Evolutionary conservation across 176 grass and related monocot genomes (phyloP).

Genomic region (Carex littledalei): DNA sequence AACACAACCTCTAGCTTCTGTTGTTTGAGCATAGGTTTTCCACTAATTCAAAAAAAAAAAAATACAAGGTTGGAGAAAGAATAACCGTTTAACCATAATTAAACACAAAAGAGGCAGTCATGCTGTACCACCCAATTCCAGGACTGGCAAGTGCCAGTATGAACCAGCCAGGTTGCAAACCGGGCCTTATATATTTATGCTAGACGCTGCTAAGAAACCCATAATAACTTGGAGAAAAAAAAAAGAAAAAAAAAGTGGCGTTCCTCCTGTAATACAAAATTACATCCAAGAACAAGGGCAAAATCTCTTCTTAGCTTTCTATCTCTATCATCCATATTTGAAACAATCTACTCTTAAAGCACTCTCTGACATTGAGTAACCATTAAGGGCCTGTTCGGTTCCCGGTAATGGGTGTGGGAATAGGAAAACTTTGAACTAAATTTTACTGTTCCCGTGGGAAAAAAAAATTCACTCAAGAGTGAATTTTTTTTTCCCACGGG

Average conservation of each 20-base stretch:
- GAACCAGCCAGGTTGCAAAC: background rate
- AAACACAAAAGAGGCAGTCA: background rate
- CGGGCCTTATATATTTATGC: background rate
- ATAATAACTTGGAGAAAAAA: background rate
- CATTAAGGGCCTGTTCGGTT: too few species aligned
- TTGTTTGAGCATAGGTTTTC: background rate
- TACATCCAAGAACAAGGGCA: background rate
- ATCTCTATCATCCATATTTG: slow-evolving; percentile 1
- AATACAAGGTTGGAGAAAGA: too few species aligned
- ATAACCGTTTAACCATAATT: background rate
- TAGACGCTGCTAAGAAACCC: background rate
- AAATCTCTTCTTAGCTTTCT: slow-evolving; percentile 6
- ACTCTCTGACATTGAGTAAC: background rate
- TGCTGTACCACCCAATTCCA: background rate
- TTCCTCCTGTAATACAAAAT: slow-evolving; percentile 3
- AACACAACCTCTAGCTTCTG: background rate
- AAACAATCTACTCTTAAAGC: background rate
- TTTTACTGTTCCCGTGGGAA: too few species aligned
- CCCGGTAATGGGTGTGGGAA: too few species aligned
- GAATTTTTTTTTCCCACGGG: too few species aligned
- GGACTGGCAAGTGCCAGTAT: background rate
- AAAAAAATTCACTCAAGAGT: too few species aligned
- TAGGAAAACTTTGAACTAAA: too few species aligned
- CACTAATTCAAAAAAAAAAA: background rate
- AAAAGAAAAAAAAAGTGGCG: background rate